Evolutionary conservation across 805 yeast species (phyloP), one percentile per base, ranked within the genome.

Genomic region (Candida koratica): DNA sequence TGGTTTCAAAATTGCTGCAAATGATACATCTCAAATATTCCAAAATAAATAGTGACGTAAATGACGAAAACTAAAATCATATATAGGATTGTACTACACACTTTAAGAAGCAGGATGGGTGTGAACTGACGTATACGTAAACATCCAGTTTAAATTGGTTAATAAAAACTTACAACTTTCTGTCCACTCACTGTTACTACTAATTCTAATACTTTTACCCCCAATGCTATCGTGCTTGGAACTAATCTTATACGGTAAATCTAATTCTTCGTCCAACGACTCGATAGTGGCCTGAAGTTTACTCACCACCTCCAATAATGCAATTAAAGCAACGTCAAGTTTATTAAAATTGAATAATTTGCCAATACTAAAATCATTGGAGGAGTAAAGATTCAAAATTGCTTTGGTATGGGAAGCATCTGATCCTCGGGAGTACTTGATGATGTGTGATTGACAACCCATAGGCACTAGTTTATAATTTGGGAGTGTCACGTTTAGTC

Each of bases 171-270:
- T 82, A 60, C 96, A 88, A 1, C 95, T 90, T 17, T 81, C 75
- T 0, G 96, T 86, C 97, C 97, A 89, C 43, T 83, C 86, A 29
- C 77, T 77, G 53, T 81, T 81, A 3, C 84, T 73, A 1, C 84
- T 75, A 1, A 86, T 71, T 31, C 79, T 66, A n/a, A 90, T 81
- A 33, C 84, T 76, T 38, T 77, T 73, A 1, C 85, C 88, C 1
- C 93, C 95, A 23, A 90, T 81, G 35, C 73, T 72, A 43, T 84
- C 95, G 6, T 69, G 71, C 17, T 49, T 53, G 5, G 48, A 15
- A 1, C 74, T 69, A 58, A 89, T 85, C 13, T 61, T 61, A 53
- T 87, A 87, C 0, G 97, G 96, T 13, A 87, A 56, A 29, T 80
- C 85, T 29, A 80, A 69, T 7, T 67, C 69, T 4, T 60, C 48